phyloP scores from a whole-genome alignment of 1,139 yeast genomes.

The Geotrichum reessii region DNA sequence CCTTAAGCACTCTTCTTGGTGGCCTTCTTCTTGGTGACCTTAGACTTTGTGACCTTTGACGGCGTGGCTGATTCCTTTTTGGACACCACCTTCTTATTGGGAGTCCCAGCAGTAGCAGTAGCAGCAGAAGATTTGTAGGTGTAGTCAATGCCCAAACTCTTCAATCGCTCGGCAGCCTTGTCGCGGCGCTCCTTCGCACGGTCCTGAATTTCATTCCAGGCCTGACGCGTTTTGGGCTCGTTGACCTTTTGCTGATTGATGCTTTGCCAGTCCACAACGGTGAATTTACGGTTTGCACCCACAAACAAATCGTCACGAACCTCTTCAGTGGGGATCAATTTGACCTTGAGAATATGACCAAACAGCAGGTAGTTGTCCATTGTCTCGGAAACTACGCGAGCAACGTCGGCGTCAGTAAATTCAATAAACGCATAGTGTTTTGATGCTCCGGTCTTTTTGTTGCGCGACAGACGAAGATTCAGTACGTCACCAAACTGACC shows the following conservation, averaged over 20 bases:
- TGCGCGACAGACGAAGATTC: constrained; percentile 75
- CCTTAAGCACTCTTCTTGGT: not conserved
- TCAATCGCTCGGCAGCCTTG: constrained; percentile 46
- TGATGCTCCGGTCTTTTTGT: constrained; percentile 84
- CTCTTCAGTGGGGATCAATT: constrained; percentile 45
- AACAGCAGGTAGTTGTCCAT: constrained; percentile 90
- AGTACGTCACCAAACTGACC: constrained; percentile 81
- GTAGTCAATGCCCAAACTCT: constrained; percentile 49
- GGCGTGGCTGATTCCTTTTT: constrained; percentile 7
- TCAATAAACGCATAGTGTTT: constrained; percentile 92
- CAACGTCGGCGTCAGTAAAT: constrained; percentile 68
- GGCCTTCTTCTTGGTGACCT: not conserved
- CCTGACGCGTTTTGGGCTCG: constrained; percentile 49
- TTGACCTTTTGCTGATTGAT: constrained; percentile 53
- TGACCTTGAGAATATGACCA: constrained; percentile 77
- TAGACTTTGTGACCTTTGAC: constrained; percentile 14
- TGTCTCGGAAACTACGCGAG: constrained; percentile 83
- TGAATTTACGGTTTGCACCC: constrained; percentile 52
- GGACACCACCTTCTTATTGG: constrained; percentile 10
- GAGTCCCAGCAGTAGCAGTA: constrained; percentile 6
- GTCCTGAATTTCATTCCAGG: constrained; percentile 54
- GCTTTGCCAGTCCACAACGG: constrained; percentile 57
- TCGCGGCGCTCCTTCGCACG: constrained; percentile 46
- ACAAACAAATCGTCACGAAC: constrained; percentile 46
- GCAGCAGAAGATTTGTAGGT: constrained; percentile 23